Percentiles rank a stretch among this genome's conserved stretches.
Conservation (phyloP, 1,284 basidiomycete species). For the Earliella scabrosa region DNA sequence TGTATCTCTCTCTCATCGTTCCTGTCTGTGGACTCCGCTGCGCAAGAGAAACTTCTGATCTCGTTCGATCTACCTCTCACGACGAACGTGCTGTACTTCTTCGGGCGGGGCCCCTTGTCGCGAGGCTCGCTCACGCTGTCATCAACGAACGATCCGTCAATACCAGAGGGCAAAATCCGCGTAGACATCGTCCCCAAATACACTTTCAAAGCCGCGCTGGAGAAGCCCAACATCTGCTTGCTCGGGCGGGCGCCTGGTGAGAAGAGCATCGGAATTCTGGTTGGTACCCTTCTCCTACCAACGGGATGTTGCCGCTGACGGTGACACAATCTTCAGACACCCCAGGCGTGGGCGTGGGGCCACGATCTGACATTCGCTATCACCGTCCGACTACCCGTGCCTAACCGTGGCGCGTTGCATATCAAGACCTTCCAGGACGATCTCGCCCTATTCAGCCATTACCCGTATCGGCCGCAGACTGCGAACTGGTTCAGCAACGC, state of each 20-base stretch:
- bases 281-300: too few species aligned
- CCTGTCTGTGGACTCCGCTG: neutral
- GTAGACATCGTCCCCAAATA: slow-evolving; percentile 27
- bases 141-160: neutral
- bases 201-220: slow-evolving; percentile 11
- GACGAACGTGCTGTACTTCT: slow-evolving; percentile 30
- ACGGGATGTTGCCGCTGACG: too few species aligned
- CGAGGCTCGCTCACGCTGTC: slow-evolving; percentile 22
- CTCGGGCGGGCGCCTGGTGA: slow-evolving; percentile 24
- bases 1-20: slow-evolving; percentile 6
- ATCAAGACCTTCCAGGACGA: neutral
- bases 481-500: too few species aligned
- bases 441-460: neutral
- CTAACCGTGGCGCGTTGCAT: neutral
- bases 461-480: too few species aligned
- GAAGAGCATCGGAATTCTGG: slow-evolving; percentile 32
- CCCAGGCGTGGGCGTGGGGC: neutral
- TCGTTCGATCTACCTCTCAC: slow-evolving; percentile 28
- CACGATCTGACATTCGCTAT: neutral
- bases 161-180: slow-evolving; percentile 15
- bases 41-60: too few species aligned
- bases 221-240: slow-evolving; percentile 27
- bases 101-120: slow-evolving; percentile 26
- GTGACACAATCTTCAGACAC: too few species aligned
- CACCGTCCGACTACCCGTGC: neutral